Evolutionary conservation across 805 yeast species (phyloP).

Genomic region (Ogataea allantospora): DNA sequence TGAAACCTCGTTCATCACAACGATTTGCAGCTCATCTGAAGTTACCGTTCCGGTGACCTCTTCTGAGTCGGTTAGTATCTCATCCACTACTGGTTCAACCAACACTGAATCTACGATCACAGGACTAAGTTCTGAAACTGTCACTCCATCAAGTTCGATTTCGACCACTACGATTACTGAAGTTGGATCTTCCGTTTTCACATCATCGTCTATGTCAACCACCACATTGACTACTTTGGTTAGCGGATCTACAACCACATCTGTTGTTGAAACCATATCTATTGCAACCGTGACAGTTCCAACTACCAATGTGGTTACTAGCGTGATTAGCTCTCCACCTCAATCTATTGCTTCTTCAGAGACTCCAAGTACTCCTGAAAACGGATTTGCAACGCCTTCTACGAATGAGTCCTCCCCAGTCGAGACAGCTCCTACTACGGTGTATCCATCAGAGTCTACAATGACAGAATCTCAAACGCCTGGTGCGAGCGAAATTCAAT

Average conservation of each 20-base stretch:
- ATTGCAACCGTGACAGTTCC: background rate
- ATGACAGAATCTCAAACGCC: no score
- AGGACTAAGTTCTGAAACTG: background rate
- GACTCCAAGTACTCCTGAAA: no score
- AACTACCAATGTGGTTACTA: no score
- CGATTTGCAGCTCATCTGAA: background rate
- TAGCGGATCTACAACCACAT: background rate
- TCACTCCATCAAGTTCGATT: background rate
- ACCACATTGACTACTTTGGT: background rate
- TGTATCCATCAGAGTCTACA: no score
- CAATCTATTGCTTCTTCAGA: no score
- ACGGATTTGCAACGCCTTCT: no score
- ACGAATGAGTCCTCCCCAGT: no score
- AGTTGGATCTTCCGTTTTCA: background rate
- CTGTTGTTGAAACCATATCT: background rate
- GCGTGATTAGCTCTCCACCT: no score
- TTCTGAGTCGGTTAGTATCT: background rate
- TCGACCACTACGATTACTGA: background rate
- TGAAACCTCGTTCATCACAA: background rate
- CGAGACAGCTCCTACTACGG: no score
- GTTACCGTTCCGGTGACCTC: background rate
- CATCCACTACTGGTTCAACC: no score
- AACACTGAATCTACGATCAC: background rate
- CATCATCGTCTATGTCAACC: background rate
- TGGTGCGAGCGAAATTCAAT: no score